Evolutionary conservation across 2,329 filamentous ascomycete genomes (phyloP).

Genomic region (Beauveria asiatica): DNA sequence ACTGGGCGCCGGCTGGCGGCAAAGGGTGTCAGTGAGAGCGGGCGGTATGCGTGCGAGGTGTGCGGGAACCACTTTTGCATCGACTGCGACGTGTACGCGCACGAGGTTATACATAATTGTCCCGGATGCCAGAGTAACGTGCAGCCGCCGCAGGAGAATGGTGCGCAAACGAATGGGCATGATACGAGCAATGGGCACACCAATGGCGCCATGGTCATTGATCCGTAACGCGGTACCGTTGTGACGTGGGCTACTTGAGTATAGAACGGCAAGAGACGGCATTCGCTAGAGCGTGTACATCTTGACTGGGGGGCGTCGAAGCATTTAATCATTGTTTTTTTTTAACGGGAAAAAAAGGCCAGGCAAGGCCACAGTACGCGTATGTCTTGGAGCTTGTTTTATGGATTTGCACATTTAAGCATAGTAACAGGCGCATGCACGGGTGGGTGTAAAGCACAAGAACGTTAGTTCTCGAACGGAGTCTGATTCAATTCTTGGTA

Average conservation of each 20-base stretch:
- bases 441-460: neutral
- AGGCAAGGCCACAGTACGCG: neutral
- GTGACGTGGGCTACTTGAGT: neutral
- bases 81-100: slow-evolving; percentile 92
- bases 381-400: neutral
- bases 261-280: neutral
- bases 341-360: neutral
- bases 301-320: neutral
- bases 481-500: neutral
- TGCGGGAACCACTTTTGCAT: slow-evolving; percentile 93
- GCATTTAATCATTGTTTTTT: neutral
- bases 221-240: slow-evolving; percentile 20
- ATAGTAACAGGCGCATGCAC: neutral
- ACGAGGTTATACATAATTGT: slow-evolving; percentile 93
- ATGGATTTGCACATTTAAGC: neutral
- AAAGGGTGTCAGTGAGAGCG: slow-evolving; percentile 73
- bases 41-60: slow-evolving; percentile 80
- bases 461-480: neutral
- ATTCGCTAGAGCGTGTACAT: neutral
- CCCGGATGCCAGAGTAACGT: slow-evolving; percentile 67
- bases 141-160: slow-evolving; percentile 11
- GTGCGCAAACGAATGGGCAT: slow-evolving; percentile 19
- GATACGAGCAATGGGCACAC: slow-evolving; percentile 17
- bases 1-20: slow-evolving; percentile 16
- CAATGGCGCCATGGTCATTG: slow-evolving; percentile 38